These are phyloP conservation scores for Capsicum rhomboideum DNA, from an alignment of 257 asterid species.

Conservation along the genomic window DNA sequence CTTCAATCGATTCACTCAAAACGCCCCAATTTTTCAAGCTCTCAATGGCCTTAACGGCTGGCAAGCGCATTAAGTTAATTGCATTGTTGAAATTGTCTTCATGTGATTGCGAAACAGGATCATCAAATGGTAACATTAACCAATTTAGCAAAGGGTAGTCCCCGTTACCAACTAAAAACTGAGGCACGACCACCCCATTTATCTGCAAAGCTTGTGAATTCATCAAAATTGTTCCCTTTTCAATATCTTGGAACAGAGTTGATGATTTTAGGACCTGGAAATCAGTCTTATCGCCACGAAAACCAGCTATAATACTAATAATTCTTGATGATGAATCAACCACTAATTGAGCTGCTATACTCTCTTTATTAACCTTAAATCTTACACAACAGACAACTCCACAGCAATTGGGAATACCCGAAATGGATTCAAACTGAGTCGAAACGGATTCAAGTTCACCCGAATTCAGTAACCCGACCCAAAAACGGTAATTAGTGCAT, in stretches of 20 bases:
- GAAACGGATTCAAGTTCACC: slow-evolving; percentile 51
- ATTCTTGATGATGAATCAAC: slow-evolving; percentile 69
- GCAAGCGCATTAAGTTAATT: slow-evolving; percentile 14
- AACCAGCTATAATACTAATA: slow-evolving; percentile 64
- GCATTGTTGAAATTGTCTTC: slow-evolving; percentile 54
- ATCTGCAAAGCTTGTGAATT: slow-evolving; percentile 15
- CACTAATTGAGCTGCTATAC: slow-evolving; percentile 62
- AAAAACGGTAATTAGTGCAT: slow-evolving; percentile 79
- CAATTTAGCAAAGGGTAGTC: slow-evolving; percentile 62
- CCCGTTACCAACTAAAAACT: slow-evolving; percentile 45
- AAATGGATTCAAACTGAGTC: slow-evolving; percentile 41
- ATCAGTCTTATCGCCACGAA: slow-evolving; percentile 41
- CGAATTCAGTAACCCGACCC: slow-evolving; percentile 67
- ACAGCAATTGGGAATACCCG: slow-evolving; percentile 80
- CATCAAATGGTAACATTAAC: slow-evolving; percentile 45
- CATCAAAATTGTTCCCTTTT: slow-evolving; percentile 37
- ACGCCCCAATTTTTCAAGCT: slow-evolving; percentile 82
- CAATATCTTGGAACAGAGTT: slow-evolving; percentile 39
- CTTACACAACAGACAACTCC: slow-evolving; percentile 51
- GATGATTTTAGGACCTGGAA: slow-evolving; percentile 38
- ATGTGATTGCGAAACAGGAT: slow-evolving; percentile 31
- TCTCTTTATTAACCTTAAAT: slow-evolving; percentile 27
- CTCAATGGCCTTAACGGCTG: slow-evolving; percentile 29
- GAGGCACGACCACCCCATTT: slow-evolving; percentile 37
- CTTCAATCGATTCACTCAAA: slow-evolving; percentile 31